phyloP scores from a whole-genome alignment of 1,284 basidiomycete species.

The Ceratobasidium papillatum region DNA sequence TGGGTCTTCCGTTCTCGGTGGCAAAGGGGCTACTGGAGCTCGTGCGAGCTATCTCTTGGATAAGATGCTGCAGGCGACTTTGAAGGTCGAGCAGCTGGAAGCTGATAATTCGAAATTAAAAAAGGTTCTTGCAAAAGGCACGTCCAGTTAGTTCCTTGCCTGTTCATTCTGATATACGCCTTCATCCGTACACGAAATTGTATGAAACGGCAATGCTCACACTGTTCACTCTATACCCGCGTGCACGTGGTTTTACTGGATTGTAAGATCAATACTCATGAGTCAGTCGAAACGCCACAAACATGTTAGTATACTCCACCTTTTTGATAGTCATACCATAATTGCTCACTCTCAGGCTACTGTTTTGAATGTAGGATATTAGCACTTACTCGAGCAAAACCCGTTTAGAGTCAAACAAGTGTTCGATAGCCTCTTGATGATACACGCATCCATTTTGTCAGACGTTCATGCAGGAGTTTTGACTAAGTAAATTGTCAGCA shows the following conservation, averaged over 20 bases:
- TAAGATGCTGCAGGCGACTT: conserved; percentile 76
- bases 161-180: not conserved
- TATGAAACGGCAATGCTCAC: conserved; percentile 2
- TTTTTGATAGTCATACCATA: not conserved
- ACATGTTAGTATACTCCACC: not conserved
- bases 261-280: not conserved
- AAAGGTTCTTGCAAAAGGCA: conserved; percentile 57
- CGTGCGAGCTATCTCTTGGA: conserved; percentile 74
- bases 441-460: not conserved
- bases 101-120: conserved; percentile 73
- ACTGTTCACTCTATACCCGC: not conserved
- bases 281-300: not conserved
- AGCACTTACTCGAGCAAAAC: not conserved
- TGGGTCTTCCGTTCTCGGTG: conserved; percentile 54
- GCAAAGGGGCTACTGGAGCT: conserved; percentile 63
- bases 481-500: not conserved
- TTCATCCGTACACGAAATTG: not conserved
- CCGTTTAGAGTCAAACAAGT: not conserved
- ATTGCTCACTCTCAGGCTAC: not conserved
- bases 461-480: not conserved
- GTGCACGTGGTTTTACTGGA: not conserved
- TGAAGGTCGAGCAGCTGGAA: conserved; percentile 74
- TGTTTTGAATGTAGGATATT: not conserved
- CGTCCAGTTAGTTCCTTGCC: not conserved
- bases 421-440: not conserved